A percentile compares a stretch with the other conserved stretches of the same genome.
phyloP scores from a whole-genome alignment of 2,329 filamentous ascomycete species.

The Bertia moriformis region DNA sequence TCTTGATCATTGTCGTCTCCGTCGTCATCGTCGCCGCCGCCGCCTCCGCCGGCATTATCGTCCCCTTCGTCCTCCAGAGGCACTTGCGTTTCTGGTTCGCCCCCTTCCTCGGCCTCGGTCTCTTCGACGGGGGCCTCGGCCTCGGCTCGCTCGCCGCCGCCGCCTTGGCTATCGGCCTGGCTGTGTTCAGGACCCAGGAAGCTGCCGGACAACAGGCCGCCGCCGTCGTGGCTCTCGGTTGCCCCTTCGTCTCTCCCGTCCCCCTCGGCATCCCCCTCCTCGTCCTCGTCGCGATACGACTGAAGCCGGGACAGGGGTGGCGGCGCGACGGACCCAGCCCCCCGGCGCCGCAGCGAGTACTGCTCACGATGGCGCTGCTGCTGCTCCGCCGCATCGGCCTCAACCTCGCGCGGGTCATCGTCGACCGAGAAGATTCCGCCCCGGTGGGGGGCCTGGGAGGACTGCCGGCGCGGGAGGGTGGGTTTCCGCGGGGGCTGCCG shows the following conservation, averaged over 20 bases:
- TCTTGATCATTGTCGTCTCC: constrained; percentile 34
- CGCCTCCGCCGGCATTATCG: constrained; percentile 21
- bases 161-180: constrained; percentile 4
- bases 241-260: constrained; percentile 9
- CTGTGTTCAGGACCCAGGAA: no score
- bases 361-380: constrained; percentile 21
- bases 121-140: constrained; percentile 13
- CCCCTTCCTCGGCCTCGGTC: constrained; percentile 4
- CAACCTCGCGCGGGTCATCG: constrained; percentile 70
- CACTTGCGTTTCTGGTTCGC: no score
- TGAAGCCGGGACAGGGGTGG: constrained; percentile 24
- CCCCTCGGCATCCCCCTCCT: constrained; percentile 8
- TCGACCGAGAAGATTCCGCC: constrained; percentile 83
- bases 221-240: no score
- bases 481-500: background rate
- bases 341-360: constrained; percentile 22
- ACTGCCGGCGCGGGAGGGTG: constrained; percentile 4
- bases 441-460: constrained; percentile 53
- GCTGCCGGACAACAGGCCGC: no score
- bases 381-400: constrained; percentile 44
- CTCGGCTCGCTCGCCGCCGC: constrained; percentile 11
- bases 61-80: constrained; percentile 20
- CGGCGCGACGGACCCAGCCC: no score
- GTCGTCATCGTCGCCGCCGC: constrained; percentile 14
- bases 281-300: constrained; percentile 15